Evolutionary conservation across 2,329 filamentous ascomycete genomes (phyloP).

Genomic region (Aspergillus floridensis): DNA sequence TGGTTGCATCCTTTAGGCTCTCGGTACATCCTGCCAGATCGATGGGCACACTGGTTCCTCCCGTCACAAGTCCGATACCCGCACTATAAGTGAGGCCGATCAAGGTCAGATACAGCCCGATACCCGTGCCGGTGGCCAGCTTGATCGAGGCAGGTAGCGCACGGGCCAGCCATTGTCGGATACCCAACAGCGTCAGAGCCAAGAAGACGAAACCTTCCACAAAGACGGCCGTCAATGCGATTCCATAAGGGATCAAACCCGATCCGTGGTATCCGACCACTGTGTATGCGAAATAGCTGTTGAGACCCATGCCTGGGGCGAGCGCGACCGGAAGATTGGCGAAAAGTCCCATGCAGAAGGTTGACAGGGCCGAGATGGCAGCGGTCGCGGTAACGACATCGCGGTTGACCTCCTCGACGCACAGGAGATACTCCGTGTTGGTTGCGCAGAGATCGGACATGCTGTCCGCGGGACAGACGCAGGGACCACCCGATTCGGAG

Average conservation of each 20-base stretch:
- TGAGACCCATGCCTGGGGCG: slow-evolving; percentile 76
- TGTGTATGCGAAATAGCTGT: slow-evolving; percentile 82
- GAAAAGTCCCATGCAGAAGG: slow-evolving; percentile 80
- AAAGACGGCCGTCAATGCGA: slow-evolving; percentile 82
- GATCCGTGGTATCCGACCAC: slow-evolving; percentile 75
- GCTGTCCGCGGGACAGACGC: slow-evolving; percentile 61
- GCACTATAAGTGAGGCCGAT: slow-evolving; percentile 71
- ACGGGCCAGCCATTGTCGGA: slow-evolving; percentile 84
- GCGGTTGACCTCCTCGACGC: slow-evolving; percentile 61
- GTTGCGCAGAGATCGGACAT: slow-evolving; percentile 47
- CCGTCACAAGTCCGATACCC: slow-evolving; percentile 76
- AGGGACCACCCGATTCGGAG: slow-evolving; percentile 70
- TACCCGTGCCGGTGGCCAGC: slow-evolving; percentile 79
- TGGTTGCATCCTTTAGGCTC: slow-evolving; percentile 39
- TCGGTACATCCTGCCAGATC: slow-evolving; percentile 71
- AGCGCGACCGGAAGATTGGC: slow-evolving; percentile 75
- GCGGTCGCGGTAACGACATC: slow-evolving; percentile 83
- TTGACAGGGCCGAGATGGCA: slow-evolving; percentile 73
- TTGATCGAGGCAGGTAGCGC: slow-evolving; percentile 83
- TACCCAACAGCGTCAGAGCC: slow-evolving; percentile 71
- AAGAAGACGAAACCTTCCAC: slow-evolving; percentile 86
- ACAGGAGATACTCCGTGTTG: slow-evolving; percentile 45
- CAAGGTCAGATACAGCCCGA: slow-evolving; percentile 71
- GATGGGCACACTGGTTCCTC: slow-evolving; percentile 65
- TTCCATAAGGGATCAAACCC: slow-evolving; percentile 68